These are phyloP conservation scores for Passiflora organensis DNA, from an alignment of 345 rosid genomes.

Conservation along the genomic window DNA sequence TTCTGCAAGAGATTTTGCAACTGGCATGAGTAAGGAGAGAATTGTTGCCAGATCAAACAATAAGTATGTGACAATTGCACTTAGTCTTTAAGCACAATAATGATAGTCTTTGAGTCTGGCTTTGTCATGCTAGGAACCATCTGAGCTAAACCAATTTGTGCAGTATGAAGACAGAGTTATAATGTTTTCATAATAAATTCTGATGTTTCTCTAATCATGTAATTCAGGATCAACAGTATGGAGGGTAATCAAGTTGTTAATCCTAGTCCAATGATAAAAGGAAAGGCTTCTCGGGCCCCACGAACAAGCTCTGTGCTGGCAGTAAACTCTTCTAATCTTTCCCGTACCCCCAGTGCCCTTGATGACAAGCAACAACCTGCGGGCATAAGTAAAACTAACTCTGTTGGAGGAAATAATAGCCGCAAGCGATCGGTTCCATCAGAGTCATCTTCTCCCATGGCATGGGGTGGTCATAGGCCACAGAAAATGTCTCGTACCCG, in stretches of 20 bases:
- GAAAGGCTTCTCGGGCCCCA: constrained; percentile 46
- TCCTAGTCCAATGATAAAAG: constrained; percentile 34
- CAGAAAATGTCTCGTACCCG: constrained; percentile 53
- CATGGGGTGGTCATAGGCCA: constrained; percentile 58
- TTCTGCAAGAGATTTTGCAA: constrained; percentile 31
- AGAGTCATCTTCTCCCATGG: constrained; percentile 46
- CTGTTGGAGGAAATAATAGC: constrained; percentile 32
- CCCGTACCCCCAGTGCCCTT: constrained; percentile 27
- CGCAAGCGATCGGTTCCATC: constrained; percentile 42
- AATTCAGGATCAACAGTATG: constrained; percentile 33
- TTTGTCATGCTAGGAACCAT: not conserved
- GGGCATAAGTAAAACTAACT: constrained; percentile 27
- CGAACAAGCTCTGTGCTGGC: constrained; percentile 38
- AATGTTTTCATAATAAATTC: constrained; percentile 1
- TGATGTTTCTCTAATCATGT: constrained; percentile 2
- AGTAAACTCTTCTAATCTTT: constrained; percentile 30
- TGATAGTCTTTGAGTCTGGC: not conserved
- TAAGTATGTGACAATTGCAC: constrained; percentile 33
- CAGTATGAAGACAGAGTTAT: not conserved
- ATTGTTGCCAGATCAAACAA: constrained; percentile 33
- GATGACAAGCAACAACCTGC: constrained; percentile 44
- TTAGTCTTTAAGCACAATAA: not conserved
- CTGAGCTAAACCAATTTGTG: constrained; percentile 9
- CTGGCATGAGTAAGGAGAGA: constrained; percentile 39
- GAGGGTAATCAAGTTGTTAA: constrained; percentile 32